phyloP scores from a whole-genome alignment of 768 basidiomycete genomes.

The Leccinum aurantiacum region DNA sequence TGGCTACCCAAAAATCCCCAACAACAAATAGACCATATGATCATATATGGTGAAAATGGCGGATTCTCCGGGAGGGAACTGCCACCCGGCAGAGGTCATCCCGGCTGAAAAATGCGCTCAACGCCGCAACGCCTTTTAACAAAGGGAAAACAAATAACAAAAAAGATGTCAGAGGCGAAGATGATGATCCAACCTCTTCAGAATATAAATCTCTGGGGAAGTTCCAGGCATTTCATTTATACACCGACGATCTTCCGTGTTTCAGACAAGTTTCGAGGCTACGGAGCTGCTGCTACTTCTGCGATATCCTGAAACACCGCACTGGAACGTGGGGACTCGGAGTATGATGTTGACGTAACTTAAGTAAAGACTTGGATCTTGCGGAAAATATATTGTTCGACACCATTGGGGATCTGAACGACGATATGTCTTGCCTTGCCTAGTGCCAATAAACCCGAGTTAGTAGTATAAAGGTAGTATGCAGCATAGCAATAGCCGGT shows the following conservation, averaged over 20 bases:
- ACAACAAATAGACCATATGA: conserved; percentile 9
- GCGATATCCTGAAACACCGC: background rate
- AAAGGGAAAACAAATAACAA: background rate
- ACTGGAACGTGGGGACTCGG: background rate
- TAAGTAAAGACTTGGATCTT: background rate
- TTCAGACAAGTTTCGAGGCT: background rate
- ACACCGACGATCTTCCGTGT: background rate
- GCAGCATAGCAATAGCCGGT: background rate
- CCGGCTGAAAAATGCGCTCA: background rate
- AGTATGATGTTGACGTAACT: background rate
- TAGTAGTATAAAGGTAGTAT: background rate
- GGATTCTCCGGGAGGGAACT: background rate
- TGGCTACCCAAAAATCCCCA: conserved; percentile 24
- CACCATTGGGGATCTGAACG: background rate
- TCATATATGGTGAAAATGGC: background rate
- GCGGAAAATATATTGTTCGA: background rate
- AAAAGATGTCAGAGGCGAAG: background rate
- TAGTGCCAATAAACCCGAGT: background rate
- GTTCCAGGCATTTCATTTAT: background rate
- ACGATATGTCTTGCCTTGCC: background rate
- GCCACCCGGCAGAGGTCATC: background rate
- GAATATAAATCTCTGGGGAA: background rate
- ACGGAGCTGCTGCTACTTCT: background rate
- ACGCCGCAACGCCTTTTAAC: background rate
- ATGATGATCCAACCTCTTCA: background rate